Evolutionary conservation across 2,329 filamentous ascomycete species (phyloP).

Genomic region (Diaporthe sp.): DNA sequence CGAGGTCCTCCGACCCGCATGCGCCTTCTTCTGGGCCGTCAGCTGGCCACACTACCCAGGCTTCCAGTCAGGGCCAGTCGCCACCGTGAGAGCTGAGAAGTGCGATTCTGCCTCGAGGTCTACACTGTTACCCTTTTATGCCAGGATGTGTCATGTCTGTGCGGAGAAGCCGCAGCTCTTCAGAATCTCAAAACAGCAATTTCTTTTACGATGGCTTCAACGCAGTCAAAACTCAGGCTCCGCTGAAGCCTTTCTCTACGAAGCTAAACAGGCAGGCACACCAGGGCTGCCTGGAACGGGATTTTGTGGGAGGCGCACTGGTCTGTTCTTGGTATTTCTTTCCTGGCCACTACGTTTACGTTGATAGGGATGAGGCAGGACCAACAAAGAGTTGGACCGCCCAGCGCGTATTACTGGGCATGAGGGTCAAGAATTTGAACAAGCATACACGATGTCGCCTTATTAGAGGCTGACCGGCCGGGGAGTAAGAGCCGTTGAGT

Average conservation of each 20-base stretch:
- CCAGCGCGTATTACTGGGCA: neutral
- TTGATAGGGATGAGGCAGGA: neutral
- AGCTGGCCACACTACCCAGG: neutral
- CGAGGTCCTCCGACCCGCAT: neutral
- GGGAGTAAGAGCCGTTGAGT: constrained; percentile 14
- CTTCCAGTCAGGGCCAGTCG: neutral
- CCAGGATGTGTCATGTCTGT: no score
- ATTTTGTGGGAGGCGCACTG: neutral
- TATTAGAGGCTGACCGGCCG: constrained; percentile 35
- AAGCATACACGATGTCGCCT: constrained; percentile 38
- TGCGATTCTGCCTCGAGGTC: neutral
- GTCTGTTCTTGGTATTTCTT: neutral
- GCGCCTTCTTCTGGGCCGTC: constrained; percentile 13
- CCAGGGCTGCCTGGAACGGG: neutral
- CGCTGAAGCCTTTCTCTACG: neutral
- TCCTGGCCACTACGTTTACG: neutral
- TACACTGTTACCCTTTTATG: neutral
- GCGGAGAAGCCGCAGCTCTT: neutral
- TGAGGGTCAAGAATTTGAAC: constrained; percentile 6
- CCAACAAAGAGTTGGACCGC: neutral
- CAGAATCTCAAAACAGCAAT: neutral
- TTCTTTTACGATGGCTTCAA: neutral
- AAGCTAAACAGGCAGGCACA: neutral
- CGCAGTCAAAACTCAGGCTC: neutral
- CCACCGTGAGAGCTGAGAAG: neutral